Percentiles rank a stretch among this genome's conserved stretches.
These are phyloP conservation scores for Aspergillus aculeatinus DNA, from an alignment of 2,329 filamentous ascomycete genomes.

Conservation along the genomic window DNA sequence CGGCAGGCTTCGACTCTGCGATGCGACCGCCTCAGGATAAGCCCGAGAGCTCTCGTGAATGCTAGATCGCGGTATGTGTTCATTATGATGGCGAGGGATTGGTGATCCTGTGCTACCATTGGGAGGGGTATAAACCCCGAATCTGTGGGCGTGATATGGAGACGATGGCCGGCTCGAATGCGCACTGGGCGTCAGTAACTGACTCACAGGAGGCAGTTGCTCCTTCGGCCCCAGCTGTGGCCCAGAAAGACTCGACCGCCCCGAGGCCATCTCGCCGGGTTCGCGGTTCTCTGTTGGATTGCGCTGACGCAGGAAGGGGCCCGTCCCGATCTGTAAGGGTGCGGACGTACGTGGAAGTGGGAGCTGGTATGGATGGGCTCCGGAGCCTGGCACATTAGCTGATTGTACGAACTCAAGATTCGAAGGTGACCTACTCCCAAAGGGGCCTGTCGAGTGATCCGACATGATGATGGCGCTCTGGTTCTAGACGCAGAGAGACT, in stretches of 20 bases:
- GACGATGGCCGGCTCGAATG: slow-evolving; percentile 29
- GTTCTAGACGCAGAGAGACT: neutral
- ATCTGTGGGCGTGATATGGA: slow-evolving; percentile 27
- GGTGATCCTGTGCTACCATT: slow-evolving; percentile 19
- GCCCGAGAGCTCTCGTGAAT: slow-evolving; percentile 20
- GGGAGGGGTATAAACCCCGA: slow-evolving; percentile 18
- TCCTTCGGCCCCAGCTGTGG: slow-evolving; percentile 24
- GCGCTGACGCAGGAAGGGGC: slow-evolving; percentile 30
- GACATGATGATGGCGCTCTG: slow-evolving; percentile 29
- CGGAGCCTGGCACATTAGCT: slow-evolving; percentile 34
- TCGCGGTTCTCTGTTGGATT: slow-evolving; percentile 26
- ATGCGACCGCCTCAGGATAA: slow-evolving; percentile 21
- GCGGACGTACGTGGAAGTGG: slow-evolving; percentile 38
- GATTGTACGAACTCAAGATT: slow-evolving; percentile 24
- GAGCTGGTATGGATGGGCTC: slow-evolving; percentile 40
- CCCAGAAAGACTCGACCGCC: slow-evolving; percentile 13
- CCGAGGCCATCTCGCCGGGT: slow-evolving; percentile 13
- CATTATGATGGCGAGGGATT: slow-evolving; percentile 23
- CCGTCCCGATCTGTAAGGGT: slow-evolving; percentile 37
- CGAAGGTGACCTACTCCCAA: slow-evolving; percentile 41
- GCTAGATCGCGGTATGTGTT: slow-evolving; percentile 17
- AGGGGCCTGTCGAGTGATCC: slow-evolving; percentile 39
- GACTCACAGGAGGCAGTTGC: slow-evolving; percentile 42
- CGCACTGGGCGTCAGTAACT: slow-evolving; percentile 37
- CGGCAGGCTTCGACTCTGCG: slow-evolving; percentile 27